phyloP scores from a whole-genome alignment of 371 early-diverging fungal species.

The Mortierella sp. region DNA sequence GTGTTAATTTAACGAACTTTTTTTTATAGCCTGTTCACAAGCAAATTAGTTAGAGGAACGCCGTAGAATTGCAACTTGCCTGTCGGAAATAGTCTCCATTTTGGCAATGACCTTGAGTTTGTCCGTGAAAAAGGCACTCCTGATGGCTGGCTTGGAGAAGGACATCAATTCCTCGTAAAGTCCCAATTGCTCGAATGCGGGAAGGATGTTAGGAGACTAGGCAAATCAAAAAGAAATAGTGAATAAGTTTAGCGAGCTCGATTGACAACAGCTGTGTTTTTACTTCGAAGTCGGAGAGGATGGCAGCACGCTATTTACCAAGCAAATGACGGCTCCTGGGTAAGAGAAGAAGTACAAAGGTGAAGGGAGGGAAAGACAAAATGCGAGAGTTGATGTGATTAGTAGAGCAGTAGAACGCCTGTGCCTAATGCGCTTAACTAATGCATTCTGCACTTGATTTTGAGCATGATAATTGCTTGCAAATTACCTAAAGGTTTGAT shows the following conservation, averaged over 20 bases:
- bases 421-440: background rate
- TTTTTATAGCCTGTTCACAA: too few relatives aligned
- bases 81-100: background rate
- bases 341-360: background rate
- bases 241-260: background rate
- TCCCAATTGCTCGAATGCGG: slow-evolving; percentile 32
- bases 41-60: too few relatives aligned
- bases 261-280: background rate
- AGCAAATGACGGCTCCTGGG: background rate
- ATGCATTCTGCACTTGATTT: background rate
- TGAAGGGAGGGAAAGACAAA: too few relatives aligned
- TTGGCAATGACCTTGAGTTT: slow-evolving; percentile 4
- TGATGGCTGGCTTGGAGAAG: slow-evolving; percentile 9
- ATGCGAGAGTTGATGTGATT: background rate
- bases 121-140: background rate
- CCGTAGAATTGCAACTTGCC: background rate
- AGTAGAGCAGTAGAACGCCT: background rate
- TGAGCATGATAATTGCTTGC: background rate
- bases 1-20: background rate
- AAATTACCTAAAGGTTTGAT: slow-evolving; percentile 12
- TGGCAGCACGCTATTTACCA: background rate
- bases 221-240: background rate
- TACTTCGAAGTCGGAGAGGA: background rate
- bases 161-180: slow-evolving; percentile 23
- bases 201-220: slow-evolving; percentile 22